These are phyloP conservation scores for Bipolaris bicolor DNA, from an alignment of 2,329 filamentous ascomycete genomes.

Conservation along the genomic window DNA sequence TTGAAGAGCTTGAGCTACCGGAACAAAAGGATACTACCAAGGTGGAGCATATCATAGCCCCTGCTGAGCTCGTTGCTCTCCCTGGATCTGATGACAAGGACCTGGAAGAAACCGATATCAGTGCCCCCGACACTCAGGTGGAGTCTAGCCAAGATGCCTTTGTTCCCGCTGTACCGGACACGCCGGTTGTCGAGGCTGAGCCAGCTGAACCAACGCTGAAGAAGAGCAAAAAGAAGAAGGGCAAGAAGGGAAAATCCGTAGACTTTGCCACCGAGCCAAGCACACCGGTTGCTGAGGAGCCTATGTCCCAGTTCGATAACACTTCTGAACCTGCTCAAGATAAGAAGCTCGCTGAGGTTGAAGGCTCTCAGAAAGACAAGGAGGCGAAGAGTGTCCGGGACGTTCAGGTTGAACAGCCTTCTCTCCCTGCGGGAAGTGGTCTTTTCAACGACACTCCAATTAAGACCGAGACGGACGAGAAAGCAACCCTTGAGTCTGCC, in stretches of 20 bases:
- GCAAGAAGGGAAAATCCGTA: constrained; percentile 27
- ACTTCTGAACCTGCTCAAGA: constrained; percentile 6
- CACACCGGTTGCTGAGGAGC: constrained; percentile 14
- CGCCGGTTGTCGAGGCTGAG: background rate
- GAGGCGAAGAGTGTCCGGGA: constrained; percentile 18
- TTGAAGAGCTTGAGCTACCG: background rate
- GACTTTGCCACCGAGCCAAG: constrained; percentile 15
- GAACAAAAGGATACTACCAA: background rate
- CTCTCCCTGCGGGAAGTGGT: background rate
- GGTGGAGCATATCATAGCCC: background rate
- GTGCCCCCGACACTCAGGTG: background rate
- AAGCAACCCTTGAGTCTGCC: background rate
- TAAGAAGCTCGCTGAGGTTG: constrained; percentile 12
- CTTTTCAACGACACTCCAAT: background rate
- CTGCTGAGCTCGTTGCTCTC: constrained; percentile 11
- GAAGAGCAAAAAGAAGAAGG: constrained; percentile 36
- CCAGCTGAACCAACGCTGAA: constrained; percentile 16
- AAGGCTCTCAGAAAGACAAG: constrained; percentile 4
- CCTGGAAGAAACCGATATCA: background rate
- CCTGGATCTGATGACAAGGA: constrained; percentile 8
- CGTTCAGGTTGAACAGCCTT: background rate
- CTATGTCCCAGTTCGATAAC: constrained; percentile 8
- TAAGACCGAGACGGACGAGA: background rate
- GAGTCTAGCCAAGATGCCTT: constrained; percentile 14
- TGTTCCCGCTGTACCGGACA: background rate